Evolutionary conservation across 2,329 filamentous ascomycete genomes (phyloP).

Genomic region (Pezicula neosporulosa): DNA sequence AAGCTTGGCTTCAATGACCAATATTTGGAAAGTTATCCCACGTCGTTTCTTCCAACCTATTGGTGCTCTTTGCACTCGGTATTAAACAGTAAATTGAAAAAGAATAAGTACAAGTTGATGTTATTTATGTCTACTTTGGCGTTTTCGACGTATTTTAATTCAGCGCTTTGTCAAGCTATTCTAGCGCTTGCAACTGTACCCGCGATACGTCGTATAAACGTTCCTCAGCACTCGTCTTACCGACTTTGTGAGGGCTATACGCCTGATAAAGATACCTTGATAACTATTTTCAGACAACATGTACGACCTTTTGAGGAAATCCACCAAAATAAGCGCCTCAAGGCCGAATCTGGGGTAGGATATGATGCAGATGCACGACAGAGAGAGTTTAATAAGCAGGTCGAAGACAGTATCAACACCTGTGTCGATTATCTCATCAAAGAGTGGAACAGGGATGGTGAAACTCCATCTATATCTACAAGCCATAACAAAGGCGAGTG

Average conservation of each 20-base stretch:
- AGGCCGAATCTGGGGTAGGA: background rate
- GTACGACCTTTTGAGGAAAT: background rate
- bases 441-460: background rate
- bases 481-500: too few relatives aligned
- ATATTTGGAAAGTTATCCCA: background rate
- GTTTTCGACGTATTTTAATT: constrained; percentile 18
- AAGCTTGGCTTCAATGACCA: constrained; percentile 4
- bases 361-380: background rate
- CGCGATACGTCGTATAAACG: constrained; percentile 5
- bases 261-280: background rate
- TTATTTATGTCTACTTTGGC: constrained; percentile 24
- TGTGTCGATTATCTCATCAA: constrained; percentile 1
- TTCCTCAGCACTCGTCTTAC: constrained; percentile 8
- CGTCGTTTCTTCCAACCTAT: constrained; percentile 10
- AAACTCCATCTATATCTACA: background rate
- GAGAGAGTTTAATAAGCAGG: background rate
- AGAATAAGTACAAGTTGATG: constrained; percentile 25
- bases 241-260: constrained; percentile 12
- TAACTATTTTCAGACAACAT: background rate
- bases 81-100: constrained; percentile 4
- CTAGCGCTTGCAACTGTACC: constrained; percentile 26
- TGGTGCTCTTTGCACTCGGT: constrained; percentile 21
- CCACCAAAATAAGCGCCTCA: background rate
- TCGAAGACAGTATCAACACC: background rate
- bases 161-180: constrained; percentile 24